These are phyloP conservation scores for Cladosporium cucumerinum DNA, from an alignment of 2,329 filamentous ascomycete species.

Conservation along the genomic window DNA sequence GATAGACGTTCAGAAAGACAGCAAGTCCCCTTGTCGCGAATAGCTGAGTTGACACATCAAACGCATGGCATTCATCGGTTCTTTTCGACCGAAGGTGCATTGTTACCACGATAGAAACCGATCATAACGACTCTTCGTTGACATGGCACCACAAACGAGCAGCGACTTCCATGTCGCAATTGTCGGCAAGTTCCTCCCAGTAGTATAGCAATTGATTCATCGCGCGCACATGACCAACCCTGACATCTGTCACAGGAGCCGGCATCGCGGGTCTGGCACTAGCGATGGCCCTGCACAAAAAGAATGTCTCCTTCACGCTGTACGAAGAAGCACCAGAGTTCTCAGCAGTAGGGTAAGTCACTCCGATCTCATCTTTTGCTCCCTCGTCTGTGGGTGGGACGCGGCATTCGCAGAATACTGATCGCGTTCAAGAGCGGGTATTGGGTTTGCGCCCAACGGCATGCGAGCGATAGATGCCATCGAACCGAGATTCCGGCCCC, in stretches of 20 bases:
- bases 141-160: not conserved
- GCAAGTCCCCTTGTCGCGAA: no score
- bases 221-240: not conserved
- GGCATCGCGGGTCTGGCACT: not conserved
- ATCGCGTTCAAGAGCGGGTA: not conserved
- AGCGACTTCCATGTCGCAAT: not conserved
- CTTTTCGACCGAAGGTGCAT: not conserved
- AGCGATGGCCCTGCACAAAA: not conserved
- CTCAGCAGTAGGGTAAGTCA: not conserved
- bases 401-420: no score
- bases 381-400: not conserved
- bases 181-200: not conserved
- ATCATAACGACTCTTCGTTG: not conserved
- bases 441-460: not conserved
- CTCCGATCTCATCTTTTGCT: not conserved
- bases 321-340: not conserved
- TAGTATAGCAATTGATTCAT: not conserved
- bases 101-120: not conserved
- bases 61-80: not conserved
- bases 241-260: not conserved
- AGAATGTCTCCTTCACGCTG: not conserved
- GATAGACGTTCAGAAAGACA: no score
- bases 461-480: conserved; percentile 1
- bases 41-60: not conserved
- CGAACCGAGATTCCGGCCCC: not conserved